Base-by-base conservation (phyloP, 2,329 filamentous ascomycete species). In the Colletotrichum spinosum region DNA sequence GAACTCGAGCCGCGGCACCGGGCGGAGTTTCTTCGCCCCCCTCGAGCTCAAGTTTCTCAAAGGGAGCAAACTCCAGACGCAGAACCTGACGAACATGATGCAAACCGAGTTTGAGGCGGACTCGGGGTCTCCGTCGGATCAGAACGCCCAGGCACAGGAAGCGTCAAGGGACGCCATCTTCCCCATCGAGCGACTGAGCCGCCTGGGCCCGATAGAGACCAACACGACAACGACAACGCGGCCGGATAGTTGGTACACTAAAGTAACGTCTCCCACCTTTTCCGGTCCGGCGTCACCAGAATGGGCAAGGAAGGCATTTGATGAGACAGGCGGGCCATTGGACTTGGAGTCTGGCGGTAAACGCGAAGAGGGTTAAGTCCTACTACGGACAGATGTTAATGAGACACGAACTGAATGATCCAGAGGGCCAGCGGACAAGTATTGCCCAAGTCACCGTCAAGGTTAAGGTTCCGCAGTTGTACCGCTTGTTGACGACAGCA, bases 51-150 rank as follows among this genome's bases (percentile, higher is more conserved):
- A 61, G 41, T 61, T 56, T 11, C 52, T 65, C n/a, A 48, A 35
- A 41, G 57, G 62, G 6, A 65, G 62, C n/a, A 65, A 38, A 38
- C 57, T 65, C 10, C 45, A 41, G 17, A 65, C 57, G 2, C 62
- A 65, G n/a, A 17, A 45, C 7, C 11, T 65, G 2, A 48, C 45
- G 8, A 45, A n/a, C 0, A 17, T 58, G 6, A 35, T 58, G 55
- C 39, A 12, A 8, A 58, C 15, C 38, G 46, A 51, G 10, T 9
- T n/a, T 9, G 55, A 34, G 7, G 13, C 51, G 46, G 41, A 65
- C 15, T 34, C 11, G 11, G 35, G 44, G 8, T 48, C 50, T 3
- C 34, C 50, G 13, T 45, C 45, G 15, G 13, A 17, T 2, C 8
- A 11, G 25, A 12, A 7, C 8, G 9, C 33, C 9, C 44, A 50